Conservation (phyloP, 1,139 yeast genomes). For the Sporopachydermia cereana region DNA sequence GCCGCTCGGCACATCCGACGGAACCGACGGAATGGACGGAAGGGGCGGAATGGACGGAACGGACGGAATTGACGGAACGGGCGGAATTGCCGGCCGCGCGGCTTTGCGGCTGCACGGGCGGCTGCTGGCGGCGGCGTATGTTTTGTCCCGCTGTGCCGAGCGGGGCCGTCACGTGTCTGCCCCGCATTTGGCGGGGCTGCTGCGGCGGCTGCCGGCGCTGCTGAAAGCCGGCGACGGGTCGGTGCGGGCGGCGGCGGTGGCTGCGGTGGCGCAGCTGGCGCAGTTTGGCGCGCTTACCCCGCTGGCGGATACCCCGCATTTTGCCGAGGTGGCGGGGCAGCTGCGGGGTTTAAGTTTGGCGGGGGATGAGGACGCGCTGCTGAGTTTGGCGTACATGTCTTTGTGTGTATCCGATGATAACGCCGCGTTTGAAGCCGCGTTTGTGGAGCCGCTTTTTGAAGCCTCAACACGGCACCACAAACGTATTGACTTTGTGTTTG, state of each 20-base stretch:
- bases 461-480: constrained; percentile 45
- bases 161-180: not conserved
- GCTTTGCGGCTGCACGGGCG: constrained; percentile 17
- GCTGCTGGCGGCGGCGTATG: constrained; percentile 32
- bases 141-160: constrained; percentile 29
- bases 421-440: constrained; percentile 18
- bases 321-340: constrained; percentile 20
- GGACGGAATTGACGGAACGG: constrained; percentile 11
- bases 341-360: constrained; percentile 26
- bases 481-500: constrained; percentile 61
- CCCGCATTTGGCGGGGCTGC: not conserved
- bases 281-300: constrained; percentile 46
- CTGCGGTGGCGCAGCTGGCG: constrained; percentile 42
- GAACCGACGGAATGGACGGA: constrained; percentile 11
- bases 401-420: constrained; percentile 27
- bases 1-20: constrained; percentile 8
- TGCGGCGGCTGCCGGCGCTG: constrained; percentile 5
- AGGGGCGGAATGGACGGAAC: constrained; percentile 12
- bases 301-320: constrained; percentile 16
- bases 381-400: constrained; percentile 44
- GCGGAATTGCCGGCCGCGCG: not conserved
- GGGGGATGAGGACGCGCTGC: constrained; percentile 48
- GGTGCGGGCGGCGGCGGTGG: constrained; percentile 27
- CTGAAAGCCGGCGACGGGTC: constrained; percentile 15
- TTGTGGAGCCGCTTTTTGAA: constrained; percentile 40